Evolutionary conservation across 2,329 filamentous ascomycete genomes (phyloP), one percentile per base, ranked within the genome.

Genomic region (Epichloe sp.): DNA sequence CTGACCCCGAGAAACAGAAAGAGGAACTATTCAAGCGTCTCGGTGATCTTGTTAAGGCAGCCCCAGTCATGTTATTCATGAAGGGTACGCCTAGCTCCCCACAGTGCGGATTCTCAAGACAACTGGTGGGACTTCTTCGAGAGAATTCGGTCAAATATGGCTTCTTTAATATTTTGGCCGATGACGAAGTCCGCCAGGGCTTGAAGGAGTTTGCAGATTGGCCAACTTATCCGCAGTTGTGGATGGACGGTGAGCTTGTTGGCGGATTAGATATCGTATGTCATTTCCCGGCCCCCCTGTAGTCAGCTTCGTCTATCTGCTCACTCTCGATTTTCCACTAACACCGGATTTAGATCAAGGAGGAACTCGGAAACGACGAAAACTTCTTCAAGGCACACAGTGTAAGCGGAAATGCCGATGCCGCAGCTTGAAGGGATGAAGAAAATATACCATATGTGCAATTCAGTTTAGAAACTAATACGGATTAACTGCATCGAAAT

Each of bases 1-100:
- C 58, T 12, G 76, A 80, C 53, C 74, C 72, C 7, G 76, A 71
- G 51, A 77, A 82, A 67, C 77, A 78, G 47, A 91, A 91, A 71
- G 88, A 96, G 66, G 89, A 94, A 57, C 72, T 98, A 50, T 83
- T 88, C 68, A 83, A 85, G 66, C 78, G 91, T 35, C 74, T 98
- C 38, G 78, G 71, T 19, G 86, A 94, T 59, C 77, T 98, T 37
- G 91, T 97, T 58, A 95, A 91, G 72, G 93, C 93, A 5, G 91
- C 93, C 35, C 88, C 90, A 0, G 90, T 98, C 35, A 98, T 98
- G 93, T 75, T 98, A 31, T 98, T 98, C 70, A 95, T 95, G 88
- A 95, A 95, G 73, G 90, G 89, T n/a, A 94, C 88, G 3, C 89
- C 89, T 0, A 87, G 83, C 57, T 78, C 81, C 35, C 89, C 89